A percentile compares a stretch with the other conserved stretches of the same genome.
Evolutionary conservation across 805 yeast species (phyloP).

Genomic region (Huiozyma naganishii): DNA sequence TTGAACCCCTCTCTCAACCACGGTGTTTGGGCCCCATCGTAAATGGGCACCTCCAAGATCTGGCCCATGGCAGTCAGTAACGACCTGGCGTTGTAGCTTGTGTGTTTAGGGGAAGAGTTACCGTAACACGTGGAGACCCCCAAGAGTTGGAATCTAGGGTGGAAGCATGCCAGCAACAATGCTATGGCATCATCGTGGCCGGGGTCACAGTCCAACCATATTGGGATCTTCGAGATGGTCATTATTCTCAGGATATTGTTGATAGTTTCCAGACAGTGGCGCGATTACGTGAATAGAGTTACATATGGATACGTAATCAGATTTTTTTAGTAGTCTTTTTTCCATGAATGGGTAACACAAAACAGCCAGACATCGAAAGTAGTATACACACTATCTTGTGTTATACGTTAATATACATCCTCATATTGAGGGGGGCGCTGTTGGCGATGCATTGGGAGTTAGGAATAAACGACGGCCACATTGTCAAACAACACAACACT

Average conservation of each 20-base stretch:
- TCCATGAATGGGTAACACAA: no score
- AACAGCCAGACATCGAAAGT: no score
- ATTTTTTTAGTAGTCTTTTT: no score
- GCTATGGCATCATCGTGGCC: conserved; percentile 87
- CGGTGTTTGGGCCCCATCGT: conserved; percentile 53
- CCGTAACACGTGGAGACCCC: conserved; percentile 77
- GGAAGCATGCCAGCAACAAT: conserved; percentile 47
- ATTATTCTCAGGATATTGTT: conserved; percentile 2
- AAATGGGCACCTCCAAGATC: conserved; percentile 44
- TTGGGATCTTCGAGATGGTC: conserved; percentile 36
- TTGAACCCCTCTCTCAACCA: conserved; percentile 34
- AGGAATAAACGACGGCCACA: no score
- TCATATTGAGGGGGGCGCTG: no score
- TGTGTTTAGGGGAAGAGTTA: conserved; percentile 49
- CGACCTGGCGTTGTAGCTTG: conserved; percentile 61
- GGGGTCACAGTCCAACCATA: conserved; percentile 90
- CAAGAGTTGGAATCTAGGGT: conserved; percentile 45
- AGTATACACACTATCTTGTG: no score
- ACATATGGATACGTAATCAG: no score
- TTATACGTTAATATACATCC: no score
- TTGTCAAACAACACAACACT: no score
- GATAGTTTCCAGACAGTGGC: background rate
- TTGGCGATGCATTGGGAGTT: no score
- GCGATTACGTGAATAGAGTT: no score
- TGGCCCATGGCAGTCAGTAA: conserved; percentile 49